A percentile compares a stretch with the other conserved stretches of the same genome.
Evolutionary conservation across 2,329 filamentous ascomycete genomes (phyloP).

Genomic region (Incumbomyces lentus): DNA sequence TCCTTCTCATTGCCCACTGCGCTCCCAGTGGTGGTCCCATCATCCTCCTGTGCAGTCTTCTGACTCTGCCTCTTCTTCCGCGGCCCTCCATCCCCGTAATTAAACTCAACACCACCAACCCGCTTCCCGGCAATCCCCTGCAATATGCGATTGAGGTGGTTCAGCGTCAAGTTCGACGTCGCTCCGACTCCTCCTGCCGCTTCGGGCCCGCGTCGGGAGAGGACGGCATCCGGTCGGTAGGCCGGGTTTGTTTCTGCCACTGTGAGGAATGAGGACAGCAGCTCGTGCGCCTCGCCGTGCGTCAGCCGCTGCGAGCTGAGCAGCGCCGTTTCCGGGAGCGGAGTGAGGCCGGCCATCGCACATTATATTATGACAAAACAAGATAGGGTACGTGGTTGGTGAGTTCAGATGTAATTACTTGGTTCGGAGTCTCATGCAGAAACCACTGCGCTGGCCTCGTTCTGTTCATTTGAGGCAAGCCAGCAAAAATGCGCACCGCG

Average conservation of each 20-base stretch:
- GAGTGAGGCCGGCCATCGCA: constrained; percentile 15
- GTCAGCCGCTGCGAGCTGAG: constrained; percentile 18
- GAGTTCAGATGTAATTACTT: no score
- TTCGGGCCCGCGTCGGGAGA: constrained; percentile 29
- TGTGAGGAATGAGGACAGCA: constrained; percentile 17
- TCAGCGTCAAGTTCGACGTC: constrained; percentile 16
- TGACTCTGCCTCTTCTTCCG: constrained; percentile 2
- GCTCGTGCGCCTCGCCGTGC: constrained; percentile 16
- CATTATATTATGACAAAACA: no score
- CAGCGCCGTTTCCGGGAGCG: constrained; percentile 13
- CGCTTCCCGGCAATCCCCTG: constrained; percentile 16
- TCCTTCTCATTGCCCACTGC: constrained; percentile 2
- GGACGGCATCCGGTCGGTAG: constrained; percentile 42
- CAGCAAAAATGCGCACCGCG: no score
- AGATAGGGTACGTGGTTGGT: no score
- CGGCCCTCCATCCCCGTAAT: constrained; percentile 1
- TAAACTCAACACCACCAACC: constrained; percentile 8
- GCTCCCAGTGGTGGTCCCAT: background rate
- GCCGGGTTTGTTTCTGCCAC: constrained; percentile 18
- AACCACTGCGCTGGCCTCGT: no score
- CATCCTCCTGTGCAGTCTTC: background rate
- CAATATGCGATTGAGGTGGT: constrained; percentile 17
- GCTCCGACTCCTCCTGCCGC: constrained; percentile 9
- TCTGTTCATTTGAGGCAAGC: no score
- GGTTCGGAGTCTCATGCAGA: no score